Evolutionary conservation across 495 filamentous ascomycete species (phyloP).

Genomic region (Astrothelium subdiscretum): DNA sequence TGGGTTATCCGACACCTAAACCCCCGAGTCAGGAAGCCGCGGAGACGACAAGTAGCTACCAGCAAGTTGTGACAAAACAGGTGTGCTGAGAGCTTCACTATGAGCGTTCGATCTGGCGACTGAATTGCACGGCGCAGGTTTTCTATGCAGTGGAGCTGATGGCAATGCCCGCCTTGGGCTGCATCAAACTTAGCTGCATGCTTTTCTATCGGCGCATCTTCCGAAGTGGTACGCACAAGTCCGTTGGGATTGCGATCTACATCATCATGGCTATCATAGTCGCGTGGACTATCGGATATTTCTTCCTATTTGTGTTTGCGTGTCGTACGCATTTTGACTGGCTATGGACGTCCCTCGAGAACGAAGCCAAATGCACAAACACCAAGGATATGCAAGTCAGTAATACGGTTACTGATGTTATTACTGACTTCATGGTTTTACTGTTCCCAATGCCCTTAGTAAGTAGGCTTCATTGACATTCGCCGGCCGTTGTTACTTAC

Average conservation of each 20-base stretch:
- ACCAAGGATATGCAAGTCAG: neutral
- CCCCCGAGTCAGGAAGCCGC: neutral
- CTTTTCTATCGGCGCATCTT: neutral
- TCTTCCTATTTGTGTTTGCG: neutral
- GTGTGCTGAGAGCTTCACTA: neutral
- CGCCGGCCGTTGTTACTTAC: neutral
- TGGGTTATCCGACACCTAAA: neutral
- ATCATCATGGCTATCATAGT: neutral
- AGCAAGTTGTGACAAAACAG: neutral
- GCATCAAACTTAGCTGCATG: neutral
- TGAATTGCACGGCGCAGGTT: neutral
- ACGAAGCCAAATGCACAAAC: neutral
- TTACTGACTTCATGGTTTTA: neutral
- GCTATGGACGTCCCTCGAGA: neutral
- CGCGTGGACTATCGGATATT: neutral
- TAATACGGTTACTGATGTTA: neutral
- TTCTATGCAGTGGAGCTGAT: neutral
- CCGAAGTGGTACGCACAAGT: neutral
- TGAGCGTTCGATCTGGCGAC: neutral
- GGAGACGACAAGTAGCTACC: neutral
- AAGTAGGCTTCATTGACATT: neutral
- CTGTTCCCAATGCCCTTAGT: neutral
- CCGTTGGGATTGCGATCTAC: neutral
- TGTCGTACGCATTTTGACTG: constrained; percentile 2
- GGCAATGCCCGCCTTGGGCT: neutral